Base-by-base conservation (phyloP, 805 yeast genomes). In the Tanozyma kutaoensis region DNA sequence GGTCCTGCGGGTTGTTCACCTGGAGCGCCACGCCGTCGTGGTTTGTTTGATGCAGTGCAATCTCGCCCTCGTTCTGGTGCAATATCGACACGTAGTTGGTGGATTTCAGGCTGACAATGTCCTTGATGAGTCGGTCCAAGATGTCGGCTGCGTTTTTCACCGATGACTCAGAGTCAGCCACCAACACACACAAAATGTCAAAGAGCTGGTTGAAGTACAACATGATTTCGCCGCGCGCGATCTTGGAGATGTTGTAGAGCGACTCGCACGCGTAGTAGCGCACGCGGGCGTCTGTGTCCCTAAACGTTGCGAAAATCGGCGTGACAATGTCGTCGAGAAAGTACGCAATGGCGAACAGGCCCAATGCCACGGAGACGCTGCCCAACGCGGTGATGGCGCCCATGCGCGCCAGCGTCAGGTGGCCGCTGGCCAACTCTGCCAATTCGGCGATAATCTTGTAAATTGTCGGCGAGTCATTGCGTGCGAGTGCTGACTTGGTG, bases 361-460 rank as follows among this genome's bases (percentile, higher is more conserved):
- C 96, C 17, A 91, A 54, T 0, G 97, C 97, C 30, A 91, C 86
- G 0, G 95, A 85, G 4, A 85, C 91, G 9, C 95, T 94, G 4
- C 97, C 98, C 12, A 91, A 58, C 0, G 97, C 97, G 38, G 93
- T 88, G 23, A 88, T 63, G 0, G 97, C 96, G 12, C 98, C 98
- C 61, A 85, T 86, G 40, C 95, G 69, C 12, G 61, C 61, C 5
- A 94, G 82, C 26, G 54, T 57, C 22, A 63, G 79, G 65, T 27
- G 95, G 73, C 53, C 81, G 27, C 46, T 49, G 75, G 59, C 86
- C 80, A 30, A 79, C 69, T 22, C 95, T 70, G 57, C 82, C 30
- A 91, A 58, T 44, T 85, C 93, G 32, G 69, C 75, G 23, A 88
- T 79, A 29, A 76, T 69, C 24, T 52, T 56, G 28, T 65, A 65